Evolutionary conservation across 257 asterid species (phyloP).

Genomic region (Euphrasia confusa): DNA sequence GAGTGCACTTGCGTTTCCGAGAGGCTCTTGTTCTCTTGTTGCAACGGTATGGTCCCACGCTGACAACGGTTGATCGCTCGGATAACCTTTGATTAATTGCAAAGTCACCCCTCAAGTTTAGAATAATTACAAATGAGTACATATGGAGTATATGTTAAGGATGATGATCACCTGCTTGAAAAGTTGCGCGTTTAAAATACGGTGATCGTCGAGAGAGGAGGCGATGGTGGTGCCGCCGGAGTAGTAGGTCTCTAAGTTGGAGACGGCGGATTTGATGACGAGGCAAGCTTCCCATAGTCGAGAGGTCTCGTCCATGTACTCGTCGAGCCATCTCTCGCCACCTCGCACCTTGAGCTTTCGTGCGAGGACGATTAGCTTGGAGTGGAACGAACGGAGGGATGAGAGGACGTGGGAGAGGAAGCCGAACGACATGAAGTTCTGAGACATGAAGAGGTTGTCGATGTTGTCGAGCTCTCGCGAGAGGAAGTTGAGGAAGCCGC

Average conservation of each 20-base stretch:
- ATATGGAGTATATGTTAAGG: not conserved
- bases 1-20: constrained; percentile 49
- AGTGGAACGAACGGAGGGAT: constrained; percentile 49
- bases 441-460: constrained; percentile 46
- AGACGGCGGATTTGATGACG: constrained; percentile 51
- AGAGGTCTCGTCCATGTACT: constrained; percentile 79
- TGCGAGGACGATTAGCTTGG: constrained; percentile 42
- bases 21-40: constrained; percentile 55
- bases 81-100: constrained; percentile 36
- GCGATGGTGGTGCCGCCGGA: constrained; percentile 35
- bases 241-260: constrained; percentile 54
- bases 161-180: not conserved
- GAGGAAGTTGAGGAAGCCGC: constrained; percentile 59
- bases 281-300: constrained; percentile 76
- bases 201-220: constrained; percentile 1
- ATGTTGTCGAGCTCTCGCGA: constrained; percentile 51
- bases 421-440: constrained; percentile 54
- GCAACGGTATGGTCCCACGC: constrained; percentile 48
- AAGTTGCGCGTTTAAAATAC: not conserved
- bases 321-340: constrained; percentile 75
- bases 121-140: not conserved
- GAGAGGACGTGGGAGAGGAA: constrained; percentile 63
- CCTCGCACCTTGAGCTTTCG: constrained; percentile 56
- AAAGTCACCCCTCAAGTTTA: not conserved
- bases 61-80: constrained; percentile 59